Evolutionary conservation across 495 filamentous ascomycete genomes (phyloP), one percentile per base, ranked within the genome.

Genomic region (Xylaria grammica): DNA sequence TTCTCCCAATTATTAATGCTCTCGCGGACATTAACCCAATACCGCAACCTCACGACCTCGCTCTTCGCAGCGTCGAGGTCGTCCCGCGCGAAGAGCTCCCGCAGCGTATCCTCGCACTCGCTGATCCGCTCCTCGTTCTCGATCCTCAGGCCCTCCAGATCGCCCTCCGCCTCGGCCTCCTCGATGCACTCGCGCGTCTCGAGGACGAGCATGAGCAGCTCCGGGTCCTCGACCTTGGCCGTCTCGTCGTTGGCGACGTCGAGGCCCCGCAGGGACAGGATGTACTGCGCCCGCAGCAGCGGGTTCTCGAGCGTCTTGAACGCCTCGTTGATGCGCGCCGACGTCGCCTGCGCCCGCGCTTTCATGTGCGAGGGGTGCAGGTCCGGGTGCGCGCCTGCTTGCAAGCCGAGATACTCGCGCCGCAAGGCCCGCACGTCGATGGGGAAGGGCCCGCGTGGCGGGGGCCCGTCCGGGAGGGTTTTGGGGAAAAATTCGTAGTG

Each of bases 1-100:
- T 82, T 87, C 84, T 83, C 94, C 95, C 94, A 97, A 68, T 85
- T 84, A 74, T 87, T 78, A 70, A 97, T 74, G 26, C 88, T 90
- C 79, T 96, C 90, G 52, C 85, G 84, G 53, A 99, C 86, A 83
- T 93, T 95, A 70, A 88, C 81, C 95, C 95, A 97, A 81, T 97
- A 99, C 77, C 92, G 81, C 83, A 98, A 78, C 75, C 84, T 79
- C 7, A 96, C 87, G 46, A 86, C 86, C 83, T 94, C 92, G 62
- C 59, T 71, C 79, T 82, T 86, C 34, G 92, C 95, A 19, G 32
- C 74, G 68, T 86, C 82, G 51, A 90, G 68, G 78, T 96, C 88
- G 42, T 88, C 90, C 7, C 45, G 55, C 72, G 71, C 78, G 76
- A 98, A 93, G n/a, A 85, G 82, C 54, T 72, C 70, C 42, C 81